phyloP scores from a whole-genome alignment of 768 basidiomycete genomes.

The Boletus sp. region DNA sequence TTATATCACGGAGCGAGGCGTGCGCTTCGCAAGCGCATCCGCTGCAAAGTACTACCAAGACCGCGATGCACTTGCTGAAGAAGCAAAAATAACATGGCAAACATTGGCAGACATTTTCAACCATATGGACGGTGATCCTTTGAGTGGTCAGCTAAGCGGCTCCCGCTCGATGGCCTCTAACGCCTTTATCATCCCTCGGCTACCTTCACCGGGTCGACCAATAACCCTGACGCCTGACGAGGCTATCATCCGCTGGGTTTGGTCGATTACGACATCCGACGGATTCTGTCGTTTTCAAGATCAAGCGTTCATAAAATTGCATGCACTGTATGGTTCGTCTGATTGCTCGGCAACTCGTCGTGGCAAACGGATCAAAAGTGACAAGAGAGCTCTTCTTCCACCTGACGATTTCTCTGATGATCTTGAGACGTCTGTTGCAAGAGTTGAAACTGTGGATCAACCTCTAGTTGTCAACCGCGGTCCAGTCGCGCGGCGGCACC shows the following conservation, averaged over 20 bases:
- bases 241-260: slow-evolving; percentile 20
- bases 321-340: neutral
- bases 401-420: slow-evolving; percentile 15
- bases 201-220: slow-evolving; percentile 24
- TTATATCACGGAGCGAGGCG: slow-evolving; percentile 29
- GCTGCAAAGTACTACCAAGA: slow-evolving; percentile 18
- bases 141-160: neutral
- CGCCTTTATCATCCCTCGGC: slow-evolving; percentile 26
- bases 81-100: slow-evolving; percentile 19
- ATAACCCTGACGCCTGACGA: slow-evolving; percentile 18
- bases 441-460: slow-evolving; percentile 9
- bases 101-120: slow-evolving; percentile 21
- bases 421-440: neutral
- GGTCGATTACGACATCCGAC: slow-evolving; percentile 19
- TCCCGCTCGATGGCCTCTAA: slow-evolving; percentile 5
- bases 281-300: neutral
- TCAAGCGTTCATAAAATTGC: neutral
- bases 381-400: slow-evolving; percentile 8
- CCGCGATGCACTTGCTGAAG: slow-evolving; percentile 25
- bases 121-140: slow-evolving; percentile 5
- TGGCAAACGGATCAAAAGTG: slow-evolving; percentile 8
- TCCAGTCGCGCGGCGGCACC: slow-evolving; percentile 7
- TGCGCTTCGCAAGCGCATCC: slow-evolving; percentile 27
- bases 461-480: slow-evolving; percentile 11
- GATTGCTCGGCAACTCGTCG: neutral